Conservation (phyloP, 148 eudicot species). For the Drosera capensis region DNA sequence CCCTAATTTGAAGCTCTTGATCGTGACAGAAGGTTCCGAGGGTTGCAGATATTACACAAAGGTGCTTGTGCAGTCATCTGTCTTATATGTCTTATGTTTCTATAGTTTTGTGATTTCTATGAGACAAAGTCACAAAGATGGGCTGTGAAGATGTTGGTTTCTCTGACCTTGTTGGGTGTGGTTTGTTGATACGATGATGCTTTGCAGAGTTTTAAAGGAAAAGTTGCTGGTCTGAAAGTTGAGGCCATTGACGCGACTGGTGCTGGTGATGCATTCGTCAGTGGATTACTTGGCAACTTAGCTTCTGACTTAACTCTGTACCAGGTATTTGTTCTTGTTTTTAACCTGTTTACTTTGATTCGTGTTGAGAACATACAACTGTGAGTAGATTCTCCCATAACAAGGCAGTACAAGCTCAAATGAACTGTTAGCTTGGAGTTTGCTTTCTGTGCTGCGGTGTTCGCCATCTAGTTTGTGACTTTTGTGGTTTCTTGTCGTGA, state of each 20-base stretch:
- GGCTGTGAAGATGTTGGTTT: background rate
- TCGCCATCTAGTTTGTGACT: no score
- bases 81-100: background rate
- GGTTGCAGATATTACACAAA: slow-evolving; percentile 29
- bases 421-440: no score
- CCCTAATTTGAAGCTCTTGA: slow-evolving; percentile 64
- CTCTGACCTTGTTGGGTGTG: background rate
- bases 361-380: background rate
- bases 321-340: slow-evolving; percentile 25
- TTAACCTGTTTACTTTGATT: background rate
- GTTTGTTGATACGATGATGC: background rate
- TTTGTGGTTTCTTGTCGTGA: no score
- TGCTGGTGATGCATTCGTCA: slow-evolving; percentile 89
- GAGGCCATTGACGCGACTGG: slow-evolving; percentile 85
- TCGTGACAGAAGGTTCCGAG: slow-evolving; percentile 69
- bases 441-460: no score
- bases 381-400: no score
- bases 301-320: slow-evolving; percentile 42
- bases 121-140: background rate
- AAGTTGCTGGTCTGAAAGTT: slow-evolving; percentile 46
- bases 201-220: slow-evolving; percentile 60
- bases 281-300: slow-evolving; percentile 46
- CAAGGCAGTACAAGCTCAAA: no score
- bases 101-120: background rate
- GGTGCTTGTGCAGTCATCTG: no score